A percentile compares a stretch with the other conserved stretches of the same genome.
phyloP scores from a whole-genome alignment of 768 basidiomycete genomes.

The Pleurotus eryngii region DNA sequence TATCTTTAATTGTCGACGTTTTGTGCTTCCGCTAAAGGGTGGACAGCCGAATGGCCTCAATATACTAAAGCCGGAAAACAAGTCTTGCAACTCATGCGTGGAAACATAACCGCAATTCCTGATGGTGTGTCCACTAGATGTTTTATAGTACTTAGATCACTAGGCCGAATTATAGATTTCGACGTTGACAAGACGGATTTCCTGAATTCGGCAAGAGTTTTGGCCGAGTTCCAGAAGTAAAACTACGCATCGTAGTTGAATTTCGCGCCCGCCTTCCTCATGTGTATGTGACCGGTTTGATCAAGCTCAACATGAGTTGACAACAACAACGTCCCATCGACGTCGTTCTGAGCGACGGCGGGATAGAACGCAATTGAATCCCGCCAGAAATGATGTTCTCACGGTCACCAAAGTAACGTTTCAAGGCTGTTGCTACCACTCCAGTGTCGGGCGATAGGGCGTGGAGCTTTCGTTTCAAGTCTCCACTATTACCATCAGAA shows the following conservation, averaged over 20 bases:
- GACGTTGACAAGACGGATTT: constrained; percentile 39
- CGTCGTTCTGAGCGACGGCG: too few species aligned
- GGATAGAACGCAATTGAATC: too few species aligned
- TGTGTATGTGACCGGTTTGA: too few species aligned
- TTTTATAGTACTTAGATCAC: neutral
- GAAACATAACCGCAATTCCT: constrained; percentile 50
- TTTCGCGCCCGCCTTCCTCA: neutral
- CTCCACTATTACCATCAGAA: too few species aligned
- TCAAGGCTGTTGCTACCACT: too few species aligned
- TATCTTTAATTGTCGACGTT: constrained; percentile 1
- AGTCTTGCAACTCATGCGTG: constrained; percentile 47
- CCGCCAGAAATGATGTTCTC: too few species aligned
- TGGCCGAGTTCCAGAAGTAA: constrained; percentile 47
- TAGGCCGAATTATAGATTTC: constrained; percentile 31
- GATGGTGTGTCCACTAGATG: constrained; percentile 37
- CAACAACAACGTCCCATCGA: neutral
- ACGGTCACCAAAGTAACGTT: too few species aligned
- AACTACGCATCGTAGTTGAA: neutral
- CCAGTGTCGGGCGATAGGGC: neutral
- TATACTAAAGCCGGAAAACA: constrained; percentile 30
- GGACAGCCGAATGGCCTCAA: constrained; percentile 44
- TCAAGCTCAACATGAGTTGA: neutral
- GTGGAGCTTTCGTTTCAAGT: too few species aligned
- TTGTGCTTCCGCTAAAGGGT: neutral
- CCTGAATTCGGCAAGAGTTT: constrained; percentile 33